These are phyloP conservation scores for Polyporus arcularius DNA, from an alignment of 768 basidiomycete genomes.

Conservation along the genomic window DNA sequence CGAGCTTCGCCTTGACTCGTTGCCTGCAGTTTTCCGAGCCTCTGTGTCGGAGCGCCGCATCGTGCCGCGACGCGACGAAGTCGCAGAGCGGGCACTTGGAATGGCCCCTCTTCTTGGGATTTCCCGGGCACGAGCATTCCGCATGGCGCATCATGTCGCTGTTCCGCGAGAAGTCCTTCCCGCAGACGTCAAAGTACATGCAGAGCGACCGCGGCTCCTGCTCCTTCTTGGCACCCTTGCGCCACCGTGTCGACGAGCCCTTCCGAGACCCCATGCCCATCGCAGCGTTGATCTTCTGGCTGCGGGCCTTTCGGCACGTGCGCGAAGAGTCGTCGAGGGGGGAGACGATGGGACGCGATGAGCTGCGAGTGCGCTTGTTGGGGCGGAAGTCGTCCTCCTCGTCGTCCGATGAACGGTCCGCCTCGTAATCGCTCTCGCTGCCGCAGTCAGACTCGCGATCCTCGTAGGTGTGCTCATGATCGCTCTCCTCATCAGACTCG, in stretches of 20 bases:
- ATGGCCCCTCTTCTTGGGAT: not conserved
- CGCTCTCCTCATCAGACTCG: not conserved
- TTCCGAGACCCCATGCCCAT: not conserved
- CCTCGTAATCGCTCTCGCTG: conserved; percentile 5
- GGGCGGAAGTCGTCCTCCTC: conserved; percentile 2
- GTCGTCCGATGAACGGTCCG: not conserved
- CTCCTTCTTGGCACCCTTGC: not conserved
- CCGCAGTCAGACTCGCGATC: conserved; percentile 1
- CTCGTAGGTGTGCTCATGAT: not conserved
- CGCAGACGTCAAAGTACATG: conserved; percentile 2
- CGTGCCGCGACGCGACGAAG: conserved; percentile 2
- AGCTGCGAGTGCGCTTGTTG: not conserved
- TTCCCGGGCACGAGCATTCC: conserved; percentile 6
- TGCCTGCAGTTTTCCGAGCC: not conserved
- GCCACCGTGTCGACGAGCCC: not conserved
- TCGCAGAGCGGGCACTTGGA: conserved; percentile 6
- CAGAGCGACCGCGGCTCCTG: not conserved
- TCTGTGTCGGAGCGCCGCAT: conserved; percentile 15
- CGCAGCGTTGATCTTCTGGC: too few species aligned
- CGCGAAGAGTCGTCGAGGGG: not conserved
- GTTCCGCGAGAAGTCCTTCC: conserved; percentile 1
- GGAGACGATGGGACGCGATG: not conserved
- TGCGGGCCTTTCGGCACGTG: too few species aligned
- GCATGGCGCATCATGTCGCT: conserved; percentile 12
- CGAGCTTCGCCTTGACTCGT: not conserved